phyloP scores from a whole-genome alignment of 2,329 filamentous ascomycete species.

The Aspergillus carbonarius region DNA sequence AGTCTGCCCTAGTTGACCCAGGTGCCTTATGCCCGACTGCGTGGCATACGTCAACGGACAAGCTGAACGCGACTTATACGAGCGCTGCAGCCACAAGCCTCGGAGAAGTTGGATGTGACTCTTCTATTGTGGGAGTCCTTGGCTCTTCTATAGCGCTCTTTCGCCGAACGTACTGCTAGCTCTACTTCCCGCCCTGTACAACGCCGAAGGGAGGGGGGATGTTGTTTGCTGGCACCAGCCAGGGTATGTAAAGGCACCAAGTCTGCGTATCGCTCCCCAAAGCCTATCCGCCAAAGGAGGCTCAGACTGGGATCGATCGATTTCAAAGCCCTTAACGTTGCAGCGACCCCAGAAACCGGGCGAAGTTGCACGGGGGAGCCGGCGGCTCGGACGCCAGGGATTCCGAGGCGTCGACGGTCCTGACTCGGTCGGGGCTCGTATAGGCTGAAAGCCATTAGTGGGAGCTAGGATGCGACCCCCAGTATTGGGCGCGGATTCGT shows the following conservation, averaged over 20 bases:
- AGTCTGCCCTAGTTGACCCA: background rate
- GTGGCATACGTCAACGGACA: background rate
- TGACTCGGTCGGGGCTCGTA: conserved; percentile 14
- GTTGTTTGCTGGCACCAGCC: conserved; percentile 4
- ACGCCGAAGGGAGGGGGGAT: background rate
- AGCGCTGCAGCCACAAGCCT: background rate
- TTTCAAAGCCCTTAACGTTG: background rate
- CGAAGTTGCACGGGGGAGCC: background rate
- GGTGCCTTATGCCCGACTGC: background rate
- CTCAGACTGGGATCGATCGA: background rate
- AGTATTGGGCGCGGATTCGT: conserved; percentile 3
- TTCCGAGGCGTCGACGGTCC: background rate
- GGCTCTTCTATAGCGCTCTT: background rate
- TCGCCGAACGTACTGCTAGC: no score
- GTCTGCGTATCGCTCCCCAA: background rate
- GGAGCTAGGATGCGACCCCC: conserved; percentile 4
- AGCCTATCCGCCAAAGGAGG: background rate
- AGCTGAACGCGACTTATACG: background rate
- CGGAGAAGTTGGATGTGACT: background rate
- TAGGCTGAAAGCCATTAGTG: conserved; percentile 2
- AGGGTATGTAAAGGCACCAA: background rate
- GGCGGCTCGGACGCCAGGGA: background rate
- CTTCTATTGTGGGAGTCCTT: background rate
- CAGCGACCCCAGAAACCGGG: background rate
- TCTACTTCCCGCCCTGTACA: background rate